A percentile compares a stretch with the other conserved stretches of the same genome.
Conservation (phyloP, 495 filamentous ascomycete species). For the Podospora bellae-mahoneyi region DNA sequence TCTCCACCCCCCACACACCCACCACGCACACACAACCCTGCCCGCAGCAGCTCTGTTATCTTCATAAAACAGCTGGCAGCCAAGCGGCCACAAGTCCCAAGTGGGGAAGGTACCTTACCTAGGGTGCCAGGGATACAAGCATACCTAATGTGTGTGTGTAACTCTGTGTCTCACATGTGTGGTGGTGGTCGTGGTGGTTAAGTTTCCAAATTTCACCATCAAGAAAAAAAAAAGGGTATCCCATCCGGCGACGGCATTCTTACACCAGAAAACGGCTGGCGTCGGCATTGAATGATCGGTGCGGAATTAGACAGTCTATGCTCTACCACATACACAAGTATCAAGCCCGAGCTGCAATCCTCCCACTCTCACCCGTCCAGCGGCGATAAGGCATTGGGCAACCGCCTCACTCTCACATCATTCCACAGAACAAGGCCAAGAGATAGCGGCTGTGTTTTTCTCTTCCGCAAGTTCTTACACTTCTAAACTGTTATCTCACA, state of each 20-base stretch:
- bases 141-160: too few species aligned
- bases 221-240: background rate
- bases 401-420: background rate
- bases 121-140: too few species aligned
- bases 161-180: background rate
- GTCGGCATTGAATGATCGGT: background rate
- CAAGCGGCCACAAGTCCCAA: conserved; percentile 1
- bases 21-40: background rate
- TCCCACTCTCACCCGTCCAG: background rate
- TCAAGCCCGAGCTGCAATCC: background rate
- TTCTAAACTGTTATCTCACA: background rate
- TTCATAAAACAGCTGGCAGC: background rate
- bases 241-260: background rate
- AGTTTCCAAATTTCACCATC: background rate
- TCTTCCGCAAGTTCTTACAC: background rate
- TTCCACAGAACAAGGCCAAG: background rate
- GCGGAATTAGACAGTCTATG: background rate
- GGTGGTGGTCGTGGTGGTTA: background rate
- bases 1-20: background rate
- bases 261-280: background rate
- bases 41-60: background rate
- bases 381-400: background rate
- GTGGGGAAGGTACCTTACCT: background rate
- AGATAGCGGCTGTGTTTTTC: background rate
- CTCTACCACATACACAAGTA: too few species aligned